Evolutionary conservation across 768 basidiomycete genomes (phyloP).

Genomic region (Suillus fuscotomentosus): DNA sequence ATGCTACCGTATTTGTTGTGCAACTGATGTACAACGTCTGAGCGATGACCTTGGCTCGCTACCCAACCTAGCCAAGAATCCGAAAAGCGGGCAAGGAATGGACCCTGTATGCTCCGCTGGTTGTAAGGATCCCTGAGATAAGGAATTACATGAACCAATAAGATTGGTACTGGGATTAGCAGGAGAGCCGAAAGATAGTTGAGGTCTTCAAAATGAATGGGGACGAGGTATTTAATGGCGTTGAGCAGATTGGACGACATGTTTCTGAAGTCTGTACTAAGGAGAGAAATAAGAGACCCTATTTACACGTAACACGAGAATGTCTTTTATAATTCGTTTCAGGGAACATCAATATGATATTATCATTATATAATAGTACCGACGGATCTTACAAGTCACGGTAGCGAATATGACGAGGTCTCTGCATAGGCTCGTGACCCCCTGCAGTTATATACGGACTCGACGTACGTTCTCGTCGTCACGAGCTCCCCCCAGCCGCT

Average conservation of each 20-base stretch:
- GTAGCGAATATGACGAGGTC: no score
- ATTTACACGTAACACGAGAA: background rate
- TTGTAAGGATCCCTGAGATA: slow-evolving; percentile 59
- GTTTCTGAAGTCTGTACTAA: background rate
- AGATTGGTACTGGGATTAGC: slow-evolving; percentile 14
- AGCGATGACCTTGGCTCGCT: slow-evolving; percentile 68
- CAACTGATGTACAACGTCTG: slow-evolving; percentile 67
- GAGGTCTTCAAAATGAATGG: background rate
- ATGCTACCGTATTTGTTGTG: slow-evolving; percentile 69
- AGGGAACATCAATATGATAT: no score
- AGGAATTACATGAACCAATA: slow-evolving; percentile 35
- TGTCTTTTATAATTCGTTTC: no score
- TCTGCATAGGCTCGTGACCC: no score
- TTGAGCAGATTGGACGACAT: background rate
- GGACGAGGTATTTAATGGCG: background rate
- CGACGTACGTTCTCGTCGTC: no score
- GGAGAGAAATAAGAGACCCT: background rate
- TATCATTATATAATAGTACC: no score
- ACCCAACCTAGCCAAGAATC: slow-evolving; percentile 72
- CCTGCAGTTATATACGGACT: no score
- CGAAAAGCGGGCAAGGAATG: slow-evolving; percentile 67
- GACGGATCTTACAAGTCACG: no score
- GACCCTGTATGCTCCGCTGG: slow-evolving; percentile 67
- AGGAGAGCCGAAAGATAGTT: slow-evolving; percentile 8
- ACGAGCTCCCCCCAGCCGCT: no score